Evolutionary conservation across 805 yeast species (phyloP).

Genomic region (Saturnispora kantuleensis): DNA sequence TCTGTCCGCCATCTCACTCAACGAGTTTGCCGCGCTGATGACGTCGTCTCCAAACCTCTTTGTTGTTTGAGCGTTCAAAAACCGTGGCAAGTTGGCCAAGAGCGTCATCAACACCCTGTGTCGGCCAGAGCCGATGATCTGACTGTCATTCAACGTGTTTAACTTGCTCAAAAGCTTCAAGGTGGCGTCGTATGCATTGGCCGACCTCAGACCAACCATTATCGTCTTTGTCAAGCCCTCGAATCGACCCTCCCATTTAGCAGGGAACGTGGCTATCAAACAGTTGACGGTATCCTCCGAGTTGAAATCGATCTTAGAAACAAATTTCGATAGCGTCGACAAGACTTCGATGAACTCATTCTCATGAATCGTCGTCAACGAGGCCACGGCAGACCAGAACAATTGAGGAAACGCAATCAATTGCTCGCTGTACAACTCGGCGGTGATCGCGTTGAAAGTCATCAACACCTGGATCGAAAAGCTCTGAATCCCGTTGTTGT

Average conservation of each 20-base stretch:
- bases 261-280: conserved; percentile 78
- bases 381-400: conserved; percentile 93
- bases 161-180: conserved; percentile 64
- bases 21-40: conserved; percentile 41
- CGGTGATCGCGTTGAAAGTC: conserved; percentile 89
- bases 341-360: conserved; percentile 85
- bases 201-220: conserved; percentile 74
- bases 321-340: conserved; percentile 70
- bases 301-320: conserved; percentile 78
- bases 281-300: conserved; percentile 79
- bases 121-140: conserved; percentile 65
- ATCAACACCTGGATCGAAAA: conserved; percentile 94
- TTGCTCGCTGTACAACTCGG: conserved; percentile 70
- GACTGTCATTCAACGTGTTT: conserved; percentile 56
- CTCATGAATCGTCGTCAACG: conserved; percentile 82
- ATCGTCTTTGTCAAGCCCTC: conserved; percentile 78
- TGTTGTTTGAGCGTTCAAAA: conserved; percentile 66
- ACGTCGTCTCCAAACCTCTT: conserved; percentile 42
- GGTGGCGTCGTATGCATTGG: conserved; percentile 70
- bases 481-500: conserved; percentile 82
- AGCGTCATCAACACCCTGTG: conserved; percentile 62
- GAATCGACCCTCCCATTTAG: conserved; percentile 91
- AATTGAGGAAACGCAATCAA: conserved; percentile 84
- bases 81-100: conserved; percentile 74
- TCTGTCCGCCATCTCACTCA: conserved; percentile 51